These are phyloP conservation scores for Gracilaria domingensis DNA, from an alignment of 23 red algal genomes.

Conservation along the genomic window DNA sequence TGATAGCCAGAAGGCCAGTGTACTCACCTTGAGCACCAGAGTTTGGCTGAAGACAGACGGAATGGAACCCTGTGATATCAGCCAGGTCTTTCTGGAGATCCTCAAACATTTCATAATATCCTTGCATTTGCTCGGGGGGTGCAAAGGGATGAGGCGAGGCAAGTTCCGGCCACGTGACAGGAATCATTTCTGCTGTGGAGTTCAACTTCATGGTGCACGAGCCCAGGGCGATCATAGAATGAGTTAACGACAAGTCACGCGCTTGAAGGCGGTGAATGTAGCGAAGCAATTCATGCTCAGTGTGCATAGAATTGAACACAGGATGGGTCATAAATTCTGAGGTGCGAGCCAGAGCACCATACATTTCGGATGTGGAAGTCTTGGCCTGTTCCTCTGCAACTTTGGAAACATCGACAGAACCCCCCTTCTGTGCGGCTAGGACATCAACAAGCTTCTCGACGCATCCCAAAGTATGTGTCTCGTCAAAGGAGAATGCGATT, in stretches of 20 bases:
- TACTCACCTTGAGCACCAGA: slow-evolving; percentile 98
- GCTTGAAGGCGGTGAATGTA: slow-evolving; percentile 91
- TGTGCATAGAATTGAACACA: slow-evolving; percentile 94
- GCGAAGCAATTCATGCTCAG: slow-evolving; percentile 97
- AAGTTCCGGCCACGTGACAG: slow-evolving; percentile 96
- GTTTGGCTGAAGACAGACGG: slow-evolving; percentile 97
- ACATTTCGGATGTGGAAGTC: slow-evolving; percentile 24
- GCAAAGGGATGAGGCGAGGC: slow-evolving; percentile 93
- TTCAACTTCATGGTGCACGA: slow-evolving; percentile 99
- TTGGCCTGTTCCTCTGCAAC: slow-evolving; percentile 48
- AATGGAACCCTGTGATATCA: slow-evolving; percentile 95
- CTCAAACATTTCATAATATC: slow-evolving; percentile 92
- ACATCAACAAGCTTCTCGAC: slow-evolving; percentile 71
- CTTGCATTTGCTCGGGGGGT: slow-evolving; percentile 92
- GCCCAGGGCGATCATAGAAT: slow-evolving; percentile 99
- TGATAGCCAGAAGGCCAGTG: slow-evolving; percentile 88
- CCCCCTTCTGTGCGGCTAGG: slow-evolving; percentile 62
- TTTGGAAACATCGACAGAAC: slow-evolving; percentile 29
- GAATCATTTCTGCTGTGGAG: slow-evolving; percentile 95
- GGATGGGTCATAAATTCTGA: slow-evolving; percentile 96
- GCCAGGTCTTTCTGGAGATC: slow-evolving; percentile 87
- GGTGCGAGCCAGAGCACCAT: slow-evolving; percentile 64
- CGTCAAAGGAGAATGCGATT: slow-evolving; percentile 94
- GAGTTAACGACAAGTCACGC: slow-evolving; percentile 90
- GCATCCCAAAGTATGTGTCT: slow-evolving; percentile 80